Base-by-base conservation (phyloP, 129 eudicot genomes). In the Escallonia rubra region DNA sequence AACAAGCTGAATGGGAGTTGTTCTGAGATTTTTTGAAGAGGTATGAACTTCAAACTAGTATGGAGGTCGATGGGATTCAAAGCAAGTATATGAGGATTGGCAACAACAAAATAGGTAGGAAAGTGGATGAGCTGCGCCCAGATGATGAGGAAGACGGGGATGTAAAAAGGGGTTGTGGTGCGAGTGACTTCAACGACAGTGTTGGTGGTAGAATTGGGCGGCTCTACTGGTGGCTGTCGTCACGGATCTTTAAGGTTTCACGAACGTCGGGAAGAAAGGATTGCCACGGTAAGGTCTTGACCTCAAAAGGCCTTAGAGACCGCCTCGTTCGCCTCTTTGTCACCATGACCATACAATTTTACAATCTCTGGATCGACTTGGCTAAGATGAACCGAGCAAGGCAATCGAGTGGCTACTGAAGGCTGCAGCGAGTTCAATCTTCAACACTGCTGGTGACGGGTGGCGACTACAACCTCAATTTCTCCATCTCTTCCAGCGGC, bases 221-320 rank as follows among this genome's bases (percentile, higher is more conserved):
- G 55, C 68, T 89, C 4, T 82, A 71, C 46, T 82, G 87, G 45
- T 89, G 91, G 89, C 96, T 91, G 10, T 77, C 97, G n/a, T 85
- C 96, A 9, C 65, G 97, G 46, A 91, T 91, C 8, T 87, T 91
- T 79, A 85, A 96, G 94, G 97, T 91, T 83, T 86, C 97, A 44
- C 72, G 97, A 65, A 96, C 97, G 2, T 87, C 96, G 2, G 97
- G 97, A 3, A 96, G 97, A 1, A 91, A 91, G 38, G 97, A 91
- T 67, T 76, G 97, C 57, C 97, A 91, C 68, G 87, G 97, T 71
- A 91, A 91, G 58, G 97, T 91, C 10, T 76, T 76, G 83, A 91
- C 97, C 6, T 81, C 96, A 4, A 87, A 85, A 77, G 97, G 97
- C 23, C 81, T 86, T 0, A 57, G 97, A 43, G 97, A 91, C 70